Evolutionary conservation across 306 rosid genomes (phyloP), one percentile per base, ranked within the genome.

Genomic region (Begonia peltatifolia): DNA sequence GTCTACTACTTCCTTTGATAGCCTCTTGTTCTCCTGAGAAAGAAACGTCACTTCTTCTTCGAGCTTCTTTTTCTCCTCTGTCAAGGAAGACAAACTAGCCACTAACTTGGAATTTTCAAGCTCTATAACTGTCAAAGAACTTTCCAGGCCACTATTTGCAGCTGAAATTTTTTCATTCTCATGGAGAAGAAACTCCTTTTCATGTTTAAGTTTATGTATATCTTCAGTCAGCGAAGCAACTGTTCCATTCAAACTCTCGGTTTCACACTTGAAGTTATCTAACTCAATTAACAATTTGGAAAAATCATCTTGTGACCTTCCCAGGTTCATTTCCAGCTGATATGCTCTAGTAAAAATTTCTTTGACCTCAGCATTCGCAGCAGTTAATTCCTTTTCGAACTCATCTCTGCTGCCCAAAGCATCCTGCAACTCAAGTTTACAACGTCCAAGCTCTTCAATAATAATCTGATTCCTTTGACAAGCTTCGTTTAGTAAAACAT

Each of bases 251-350:
- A 76, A 57, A 59, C 62, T 77, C 59, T 75, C 79, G 61, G 76
- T 83, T 69, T 75, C 81, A 57, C 54, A 53, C 71, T 80, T 80
- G 80, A 82, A 75, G 62, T 76, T 79, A 55, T 74, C 76, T 71
- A 90, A 73, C 71, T 90, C 92, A 20, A 55, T 59, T 59, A 72
- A 73, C 59, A 80, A 66, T 59, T 70, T 74, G 50, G 36, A 58
- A 46, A 77, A 68, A 61, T 78, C 84, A 43, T 65, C 75, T 61
- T 66, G 82, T 14, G 85, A 74, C 48, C 72, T 67, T 38, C 74
- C 92, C 68, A 80, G 61, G 64, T 58, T 68, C 63, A 50, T 52
- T 74, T 83, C 84, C 69, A 76, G 68, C 64, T 77, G 82, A 69
- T 46, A 42, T 56, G 71, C 70, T 73, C 80, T 73, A 23, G 74